A percentile compares a stretch with the other conserved stretches of the same genome.
Evolutionary conservation across 1,139 yeast genomes (phyloP).

Genomic region (Candida glucosophila): DNA sequence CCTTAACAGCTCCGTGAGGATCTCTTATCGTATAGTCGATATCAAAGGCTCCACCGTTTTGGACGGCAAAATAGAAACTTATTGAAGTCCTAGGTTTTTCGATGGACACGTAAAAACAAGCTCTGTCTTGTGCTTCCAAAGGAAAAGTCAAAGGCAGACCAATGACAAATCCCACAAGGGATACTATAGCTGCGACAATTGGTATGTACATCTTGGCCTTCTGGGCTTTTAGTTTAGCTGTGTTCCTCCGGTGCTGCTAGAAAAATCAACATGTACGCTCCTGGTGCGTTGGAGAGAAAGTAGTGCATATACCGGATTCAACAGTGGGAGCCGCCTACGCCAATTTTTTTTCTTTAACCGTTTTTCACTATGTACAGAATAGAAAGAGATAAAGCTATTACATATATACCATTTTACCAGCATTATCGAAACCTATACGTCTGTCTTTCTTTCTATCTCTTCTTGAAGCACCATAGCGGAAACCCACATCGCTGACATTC

Average conservation of each 20-base stretch:
- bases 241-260: not conserved
- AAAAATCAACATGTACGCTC: not conserved
- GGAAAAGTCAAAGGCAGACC: constrained; percentile 69
- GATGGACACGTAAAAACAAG: constrained; percentile 75
- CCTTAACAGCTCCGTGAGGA: constrained; percentile 55
- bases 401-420: constrained; percentile 51
- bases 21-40: constrained; percentile 68
- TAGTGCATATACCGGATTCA: constrained; percentile 1
- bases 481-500: constrained; percentile 77
- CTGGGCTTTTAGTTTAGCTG: constrained; percentile 1
- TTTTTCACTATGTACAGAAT: constrained; percentile 7
- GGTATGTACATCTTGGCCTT: constrained; percentile 9
- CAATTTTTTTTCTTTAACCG: not conserved
- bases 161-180: constrained; percentile 18
- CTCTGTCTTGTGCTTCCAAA: constrained; percentile 67
- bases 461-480: constrained; percentile 83
- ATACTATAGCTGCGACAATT: constrained; percentile 13
- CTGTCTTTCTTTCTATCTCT: constrained; percentile 87
- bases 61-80: constrained; percentile 86
- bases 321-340: no score
- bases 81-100: constrained; percentile 54
- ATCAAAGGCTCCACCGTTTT: constrained; percentile 82
- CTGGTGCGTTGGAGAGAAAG: not conserved
- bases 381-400: constrained; percentile 5
- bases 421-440: constrained; percentile 63